Conservation (phyloP, 768 basidiomycete species). For the Saitozyma sp. region DNA sequence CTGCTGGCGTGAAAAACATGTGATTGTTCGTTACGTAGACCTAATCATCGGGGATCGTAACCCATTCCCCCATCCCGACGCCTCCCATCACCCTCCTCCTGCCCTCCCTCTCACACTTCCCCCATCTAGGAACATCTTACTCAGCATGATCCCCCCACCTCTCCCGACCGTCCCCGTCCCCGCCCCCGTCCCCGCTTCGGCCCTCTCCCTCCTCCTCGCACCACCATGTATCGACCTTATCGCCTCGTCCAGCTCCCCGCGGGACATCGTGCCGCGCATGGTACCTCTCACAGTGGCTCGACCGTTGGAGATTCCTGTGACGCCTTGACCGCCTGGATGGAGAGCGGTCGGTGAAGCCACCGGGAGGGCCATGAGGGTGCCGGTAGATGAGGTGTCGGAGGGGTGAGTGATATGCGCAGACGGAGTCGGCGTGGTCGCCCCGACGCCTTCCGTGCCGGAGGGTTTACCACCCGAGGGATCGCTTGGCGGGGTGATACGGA, state of each 20-base stretch:
- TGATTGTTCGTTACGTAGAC: too few species aligned
- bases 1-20: too few species aligned
- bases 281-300: constrained; percentile 6
- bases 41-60: not conserved
- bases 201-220: constrained; percentile 52
- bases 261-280: constrained; percentile 60
- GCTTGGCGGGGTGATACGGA: constrained; percentile 56
- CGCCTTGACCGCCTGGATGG: not conserved
- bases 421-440: not conserved
- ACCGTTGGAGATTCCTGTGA: not conserved
- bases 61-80: not conserved
- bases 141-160: constrained; percentile 54
- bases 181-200: constrained; percentile 34
- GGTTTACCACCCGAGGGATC: not conserved
- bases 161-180: constrained; percentile 12
- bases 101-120: constrained; percentile 30
- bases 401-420: not conserved
- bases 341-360: not conserved
- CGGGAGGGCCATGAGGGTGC: constrained; percentile 7
- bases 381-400: constrained; percentile 1
- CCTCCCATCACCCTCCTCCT: constrained; percentile 4
- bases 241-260: constrained; percentile 79
- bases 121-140: constrained; percentile 80
- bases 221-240: constrained; percentile 65
- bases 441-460: not conserved